Evolutionary conservation across 23 red algal species (phyloP), one percentile per base, ranked within the genome.

Genomic region (Gracilaria vermiculophylla): DNA sequence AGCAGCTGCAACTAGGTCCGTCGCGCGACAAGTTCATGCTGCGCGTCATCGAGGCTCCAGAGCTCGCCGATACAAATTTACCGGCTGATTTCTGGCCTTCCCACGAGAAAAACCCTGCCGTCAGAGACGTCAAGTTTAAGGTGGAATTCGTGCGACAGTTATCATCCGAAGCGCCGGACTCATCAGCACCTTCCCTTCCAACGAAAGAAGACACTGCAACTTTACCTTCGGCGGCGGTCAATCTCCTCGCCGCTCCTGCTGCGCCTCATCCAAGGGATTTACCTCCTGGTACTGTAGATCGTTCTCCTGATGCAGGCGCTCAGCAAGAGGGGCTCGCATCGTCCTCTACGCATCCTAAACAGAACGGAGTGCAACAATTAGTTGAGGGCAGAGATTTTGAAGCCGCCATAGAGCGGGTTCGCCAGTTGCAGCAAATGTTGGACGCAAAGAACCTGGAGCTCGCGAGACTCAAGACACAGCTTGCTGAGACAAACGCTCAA

Each of bases 11-110:
- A 43, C 41, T 76, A n/a, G 70, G 92, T 53, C 47, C 81, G 5
- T 77, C 79, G 12, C 62, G 71, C 36, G 94, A 96, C 53, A 96
- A 96, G 57, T 91, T 91, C 55, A 49, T 90, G 61, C 47, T 94
- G n/a, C 75, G 53, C 20, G 74, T 80, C 27, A 66, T 75, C 17
- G 57, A 65, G 20, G 77, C 69, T 10, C 76, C 78, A 40, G 49
- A 53, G 29, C 70, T 76, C 16, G 72, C 48, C 23, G 51, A 36
- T 21, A 57, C 70, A 28, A 48, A 50, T 13, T 47, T 66, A 12
- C 77, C 76, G 14, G 15, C n/a, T 16, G 77, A 75, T 27, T 83
- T 73, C 36, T 92, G 78, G 88, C 23, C 39, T 13, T 49, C 23
- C 0, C 66, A 69, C 49, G 61, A 69, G 35, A 55, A 45, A 24